phyloP scores from a whole-genome alignment of 2,329 filamentous ascomycete species.

The Epichloe aotearoae region DNA sequence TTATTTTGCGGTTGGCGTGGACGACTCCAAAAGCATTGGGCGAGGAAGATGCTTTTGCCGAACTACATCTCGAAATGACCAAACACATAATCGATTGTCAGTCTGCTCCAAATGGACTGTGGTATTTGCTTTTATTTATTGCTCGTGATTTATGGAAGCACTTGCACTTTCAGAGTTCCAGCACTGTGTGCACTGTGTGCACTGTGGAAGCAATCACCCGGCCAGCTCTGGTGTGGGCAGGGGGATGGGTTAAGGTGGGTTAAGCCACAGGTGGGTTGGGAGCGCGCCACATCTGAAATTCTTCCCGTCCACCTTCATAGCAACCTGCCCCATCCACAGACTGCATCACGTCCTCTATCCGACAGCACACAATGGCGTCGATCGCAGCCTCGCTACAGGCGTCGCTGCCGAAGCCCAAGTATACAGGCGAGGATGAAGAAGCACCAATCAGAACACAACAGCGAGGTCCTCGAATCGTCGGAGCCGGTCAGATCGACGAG shows the following conservation, averaged over 20 bases:
- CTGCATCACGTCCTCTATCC: constrained; percentile 11
- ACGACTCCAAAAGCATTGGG: not conserved
- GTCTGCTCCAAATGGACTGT: not conserved
- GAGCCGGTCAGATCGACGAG: constrained; percentile 67
- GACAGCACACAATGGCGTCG: constrained; percentile 40
- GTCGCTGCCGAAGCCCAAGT: constrained; percentile 79
- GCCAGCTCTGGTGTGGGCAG: not conserved
- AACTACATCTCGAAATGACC: not conserved
- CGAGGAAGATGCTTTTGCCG: not conserved
- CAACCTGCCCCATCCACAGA: constrained; percentile 6
- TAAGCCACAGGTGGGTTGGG: constrained; percentile 15
- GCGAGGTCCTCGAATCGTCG: constrained; percentile 71
- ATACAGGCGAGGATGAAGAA: constrained; percentile 81
- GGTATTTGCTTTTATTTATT: not conserved
- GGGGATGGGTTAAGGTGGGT: constrained; percentile 5
- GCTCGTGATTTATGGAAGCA: no score
- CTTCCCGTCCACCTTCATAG: constrained; percentile 11
- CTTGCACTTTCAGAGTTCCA: not conserved
- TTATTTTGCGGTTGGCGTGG: not conserved
- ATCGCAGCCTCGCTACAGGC: constrained; percentile 60
- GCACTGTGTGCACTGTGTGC: not conserved
- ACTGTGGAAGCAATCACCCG: not conserved
- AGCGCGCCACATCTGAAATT: constrained; percentile 19
- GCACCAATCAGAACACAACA: constrained; percentile 56
- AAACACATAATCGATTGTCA: not conserved